These are phyloP conservation scores for Waitea zeae DNA, from an alignment of 1,284 basidiomycete genomes.

Conservation along the genomic window DNA sequence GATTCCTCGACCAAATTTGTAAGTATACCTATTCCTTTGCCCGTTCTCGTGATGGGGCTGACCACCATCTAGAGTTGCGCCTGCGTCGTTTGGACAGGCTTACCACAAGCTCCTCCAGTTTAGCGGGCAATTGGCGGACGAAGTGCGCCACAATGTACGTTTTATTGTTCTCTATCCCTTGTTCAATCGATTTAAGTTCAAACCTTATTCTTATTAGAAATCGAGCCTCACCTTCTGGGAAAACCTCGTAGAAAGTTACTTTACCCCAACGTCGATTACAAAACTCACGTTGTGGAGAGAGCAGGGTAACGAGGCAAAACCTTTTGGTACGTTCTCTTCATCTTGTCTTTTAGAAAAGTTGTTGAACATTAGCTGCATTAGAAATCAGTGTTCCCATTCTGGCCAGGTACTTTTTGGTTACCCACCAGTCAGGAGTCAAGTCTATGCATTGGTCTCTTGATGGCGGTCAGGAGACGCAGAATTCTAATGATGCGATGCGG, in stretches of 20 bases:
- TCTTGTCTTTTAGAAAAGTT: constrained; percentile 1
- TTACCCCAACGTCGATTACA: constrained; percentile 44
- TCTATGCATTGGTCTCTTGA: constrained; percentile 59
- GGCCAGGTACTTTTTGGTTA: constrained; percentile 68
- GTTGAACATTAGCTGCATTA: constrained; percentile 12
- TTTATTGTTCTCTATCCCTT: too few relatives aligned
- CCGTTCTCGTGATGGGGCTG: too few relatives aligned
- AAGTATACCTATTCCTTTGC: too few relatives aligned
- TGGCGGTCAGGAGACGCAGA: constrained; percentile 45
- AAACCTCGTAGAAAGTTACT: constrained; percentile 41
- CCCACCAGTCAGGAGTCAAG: constrained; percentile 62
- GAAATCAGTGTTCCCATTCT: constrained; percentile 62
- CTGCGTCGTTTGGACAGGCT: too few relatives aligned
- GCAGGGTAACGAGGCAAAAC: constrained; percentile 54
- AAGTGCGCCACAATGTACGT: too few relatives aligned
- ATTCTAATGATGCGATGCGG: constrained; percentile 21
- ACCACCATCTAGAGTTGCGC: too few relatives aligned
- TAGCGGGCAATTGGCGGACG: too few relatives aligned
- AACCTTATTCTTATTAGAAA: too few relatives aligned
- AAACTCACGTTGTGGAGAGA: constrained; percentile 71
- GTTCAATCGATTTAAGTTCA: too few relatives aligned
- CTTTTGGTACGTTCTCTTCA: constrained; percentile 39
- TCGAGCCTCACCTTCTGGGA: constrained; percentile 46
- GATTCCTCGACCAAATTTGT: too few relatives aligned
- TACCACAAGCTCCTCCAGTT: too few relatives aligned